phyloP scores from a whole-genome alignment of 495 filamentous ascomycete species.

The Achaetomiella virescens region DNA sequence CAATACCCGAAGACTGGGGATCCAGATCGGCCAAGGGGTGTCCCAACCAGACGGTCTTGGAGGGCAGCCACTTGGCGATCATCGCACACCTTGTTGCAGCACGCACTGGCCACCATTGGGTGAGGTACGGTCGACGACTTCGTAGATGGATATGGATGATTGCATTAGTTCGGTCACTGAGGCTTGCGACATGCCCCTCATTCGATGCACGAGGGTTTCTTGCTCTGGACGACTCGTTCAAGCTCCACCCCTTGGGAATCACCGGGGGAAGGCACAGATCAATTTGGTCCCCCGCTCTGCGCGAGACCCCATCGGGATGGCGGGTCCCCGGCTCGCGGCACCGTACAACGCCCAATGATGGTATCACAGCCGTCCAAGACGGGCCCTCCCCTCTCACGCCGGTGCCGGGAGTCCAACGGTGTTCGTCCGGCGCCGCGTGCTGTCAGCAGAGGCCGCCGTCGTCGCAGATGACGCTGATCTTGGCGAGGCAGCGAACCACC shows the following conservation, averaged over 20 bases:
- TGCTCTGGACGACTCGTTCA: not conserved
- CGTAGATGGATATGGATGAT: not conserved
- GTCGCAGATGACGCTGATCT: not conserved
- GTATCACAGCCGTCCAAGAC: not conserved
- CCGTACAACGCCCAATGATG: slow-evolving; percentile 21
- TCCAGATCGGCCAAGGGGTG: slow-evolving; percentile 9
- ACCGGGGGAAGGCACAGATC: not conserved
- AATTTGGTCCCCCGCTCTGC: not conserved
- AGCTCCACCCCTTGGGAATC: not conserved
- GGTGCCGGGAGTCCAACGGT: slow-evolving; percentile 3
- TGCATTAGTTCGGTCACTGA: slow-evolving; percentile 6
- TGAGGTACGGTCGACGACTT: slow-evolving; percentile 13
- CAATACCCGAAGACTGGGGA: not conserved
- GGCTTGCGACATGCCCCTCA: no score
- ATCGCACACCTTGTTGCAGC: not conserved
- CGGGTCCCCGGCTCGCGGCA: not conserved
- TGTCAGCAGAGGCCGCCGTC: slow-evolving; percentile 23
- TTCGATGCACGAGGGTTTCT: no score
- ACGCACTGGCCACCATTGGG: slow-evolving; percentile 18
- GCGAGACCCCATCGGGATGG: not conserved
- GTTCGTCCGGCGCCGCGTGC: slow-evolving; percentile 1
- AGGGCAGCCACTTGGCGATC: slow-evolving; percentile 23
- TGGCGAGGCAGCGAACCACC: not conserved
- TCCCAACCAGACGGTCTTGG: slow-evolving; percentile 17
- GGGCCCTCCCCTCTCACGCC: not conserved